phyloP scores from a whole-genome alignment of 306 rosid species.

The Purshia tridentata region DNA sequence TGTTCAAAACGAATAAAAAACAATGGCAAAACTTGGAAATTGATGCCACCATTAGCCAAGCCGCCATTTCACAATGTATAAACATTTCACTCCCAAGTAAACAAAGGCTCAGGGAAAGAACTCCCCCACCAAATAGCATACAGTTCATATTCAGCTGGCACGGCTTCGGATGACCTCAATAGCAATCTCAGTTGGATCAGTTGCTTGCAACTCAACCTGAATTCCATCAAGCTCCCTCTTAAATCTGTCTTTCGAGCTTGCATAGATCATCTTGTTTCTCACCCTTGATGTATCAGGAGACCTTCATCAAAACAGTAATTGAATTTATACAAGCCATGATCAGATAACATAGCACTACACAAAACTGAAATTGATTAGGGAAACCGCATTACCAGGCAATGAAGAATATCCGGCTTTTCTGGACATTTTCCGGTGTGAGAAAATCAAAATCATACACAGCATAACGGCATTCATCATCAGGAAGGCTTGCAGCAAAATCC shows the following conservation, averaged over 20 bases:
- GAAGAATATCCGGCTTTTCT: constrained; percentile 79
- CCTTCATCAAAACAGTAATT: constrained; percentile 47
- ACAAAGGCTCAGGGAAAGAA: constrained; percentile 29
- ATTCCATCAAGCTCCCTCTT: constrained; percentile 95
- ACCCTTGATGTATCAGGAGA: constrained; percentile 76
- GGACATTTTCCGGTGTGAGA: constrained; percentile 70
- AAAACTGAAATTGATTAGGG: neutral
- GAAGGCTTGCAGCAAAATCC: constrained; percentile 68
- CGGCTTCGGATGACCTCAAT: constrained; percentile 79
- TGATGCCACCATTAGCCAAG: constrained; percentile 41
- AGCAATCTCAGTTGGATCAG: constrained; percentile 83
- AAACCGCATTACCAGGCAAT: constrained; percentile 58
- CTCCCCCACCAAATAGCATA: constrained; percentile 34
- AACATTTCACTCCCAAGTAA: constrained; percentile 38
- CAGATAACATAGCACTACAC: neutral
- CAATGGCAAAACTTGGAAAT: constrained; percentile 47
- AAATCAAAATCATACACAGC: constrained; percentile 85
- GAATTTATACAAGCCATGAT: neutral
- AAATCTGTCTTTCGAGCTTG: constrained; percentile 88
- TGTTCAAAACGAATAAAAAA: constrained; percentile 40
- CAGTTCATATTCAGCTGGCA: constrained; percentile 42
- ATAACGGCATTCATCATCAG: constrained; percentile 78
- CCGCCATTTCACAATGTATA: constrained; percentile 42
- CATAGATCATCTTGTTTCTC: constrained; percentile 92
- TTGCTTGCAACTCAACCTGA: constrained; percentile 80